phyloP scores from a whole-genome alignment of 768 basidiomycete genomes.

The Trametes elegans region DNA sequence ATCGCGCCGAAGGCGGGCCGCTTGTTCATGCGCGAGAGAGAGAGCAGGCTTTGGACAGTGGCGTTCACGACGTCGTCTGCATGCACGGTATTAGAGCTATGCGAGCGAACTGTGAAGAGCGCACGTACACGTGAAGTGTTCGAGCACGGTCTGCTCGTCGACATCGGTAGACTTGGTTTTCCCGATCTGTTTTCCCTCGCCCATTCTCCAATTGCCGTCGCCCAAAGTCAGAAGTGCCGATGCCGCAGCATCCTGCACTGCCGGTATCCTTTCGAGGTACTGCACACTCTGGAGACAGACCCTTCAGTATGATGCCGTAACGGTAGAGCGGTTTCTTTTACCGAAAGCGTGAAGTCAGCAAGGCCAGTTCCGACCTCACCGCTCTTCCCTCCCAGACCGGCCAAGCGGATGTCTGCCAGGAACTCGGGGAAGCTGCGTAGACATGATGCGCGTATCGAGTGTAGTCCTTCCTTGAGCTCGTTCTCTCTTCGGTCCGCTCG shows the following conservation, averaged over 20 bases:
- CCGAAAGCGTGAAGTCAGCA: conserved; percentile 57
- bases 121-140: conserved; percentile 71
- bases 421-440: conserved; percentile 84
- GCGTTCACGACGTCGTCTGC: conserved; percentile 77
- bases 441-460: conserved; percentile 63
- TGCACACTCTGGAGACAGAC: conserved; percentile 50
- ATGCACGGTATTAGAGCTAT: not conserved
- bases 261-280: conserved; percentile 69
- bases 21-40: conserved; percentile 56
- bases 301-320: not conserved
- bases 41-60: conserved; percentile 54
- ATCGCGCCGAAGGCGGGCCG: conserved; percentile 70
- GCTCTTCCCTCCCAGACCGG: conserved; percentile 50
- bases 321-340: conserved; percentile 37
- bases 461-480: conserved; percentile 70
- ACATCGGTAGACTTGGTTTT: conserved; percentile 49
- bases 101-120: not conserved
- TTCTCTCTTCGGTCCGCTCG: conserved; percentile 49
- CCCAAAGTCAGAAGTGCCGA: conserved; percentile 68
- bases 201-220: conserved; percentile 93
- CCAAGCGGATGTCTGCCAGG: conserved; percentile 72
- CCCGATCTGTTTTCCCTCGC: conserved; percentile 69
- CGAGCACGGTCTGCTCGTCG: conserved; percentile 60
- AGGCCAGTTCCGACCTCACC: conserved; percentile 64
- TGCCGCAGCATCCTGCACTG: conserved; percentile 65